Conservation (phyloP, 1,139 yeast species). For the Hemisphaericaspora subhashii region DNA sequence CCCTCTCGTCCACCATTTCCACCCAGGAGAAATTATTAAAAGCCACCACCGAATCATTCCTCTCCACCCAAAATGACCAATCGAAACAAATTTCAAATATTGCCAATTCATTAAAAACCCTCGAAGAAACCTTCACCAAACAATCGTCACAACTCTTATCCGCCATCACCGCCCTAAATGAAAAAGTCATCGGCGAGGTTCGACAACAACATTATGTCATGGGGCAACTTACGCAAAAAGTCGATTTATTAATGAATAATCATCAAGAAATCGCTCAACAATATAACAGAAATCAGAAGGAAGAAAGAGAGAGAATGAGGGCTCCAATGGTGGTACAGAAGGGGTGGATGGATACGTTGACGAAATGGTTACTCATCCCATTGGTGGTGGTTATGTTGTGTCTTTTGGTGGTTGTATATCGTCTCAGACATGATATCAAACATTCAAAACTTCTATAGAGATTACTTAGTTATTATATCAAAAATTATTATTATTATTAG, state of each 20-base stretch:
- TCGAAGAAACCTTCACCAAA: constrained; percentile 28
- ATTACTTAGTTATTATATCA: too few relatives aligned
- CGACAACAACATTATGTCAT: constrained; percentile 43
- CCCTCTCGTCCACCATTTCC: neutral
- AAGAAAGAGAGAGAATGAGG: constrained; percentile 11
- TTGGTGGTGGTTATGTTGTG: constrained; percentile 37
- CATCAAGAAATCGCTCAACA: constrained; percentile 42
- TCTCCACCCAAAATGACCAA: neutral
- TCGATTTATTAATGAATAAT: constrained; percentile 43
- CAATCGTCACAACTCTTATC: constrained; percentile 38
- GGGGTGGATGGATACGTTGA: constrained; percentile 16
- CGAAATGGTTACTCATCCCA: constrained; percentile 46
- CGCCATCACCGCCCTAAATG: constrained; percentile 35
- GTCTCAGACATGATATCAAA: constrained; percentile 54
- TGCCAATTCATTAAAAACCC: constrained; percentile 11
- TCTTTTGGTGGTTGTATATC: constrained; percentile 41
- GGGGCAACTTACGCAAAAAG: constrained; percentile 37
- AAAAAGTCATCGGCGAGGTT: constrained; percentile 45
- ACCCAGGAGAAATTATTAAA: neutral
- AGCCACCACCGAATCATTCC: neutral
- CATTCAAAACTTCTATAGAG: constrained; percentile 51
- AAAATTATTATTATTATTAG: neutral
- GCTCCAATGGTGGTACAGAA: neutral
- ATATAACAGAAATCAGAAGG: constrained; percentile 23
- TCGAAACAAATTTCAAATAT: neutral